phyloP scores from a whole-genome alignment of 352 stramenopile species.

The Peronospora destructor region DNA sequence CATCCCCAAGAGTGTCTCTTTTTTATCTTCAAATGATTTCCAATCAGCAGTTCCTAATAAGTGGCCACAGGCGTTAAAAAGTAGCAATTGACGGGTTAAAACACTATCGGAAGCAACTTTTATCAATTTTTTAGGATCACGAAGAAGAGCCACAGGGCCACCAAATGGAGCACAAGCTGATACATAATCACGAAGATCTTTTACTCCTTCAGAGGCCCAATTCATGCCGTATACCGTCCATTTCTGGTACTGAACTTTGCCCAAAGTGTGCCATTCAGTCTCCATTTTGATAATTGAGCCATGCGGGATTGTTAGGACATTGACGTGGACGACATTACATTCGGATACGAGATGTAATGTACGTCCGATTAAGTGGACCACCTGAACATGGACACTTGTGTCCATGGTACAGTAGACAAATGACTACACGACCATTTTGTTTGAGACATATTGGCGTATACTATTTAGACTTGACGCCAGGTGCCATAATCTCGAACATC shows the following conservation, averaged over 20 bases:
- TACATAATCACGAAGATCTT: constrained; percentile 63
- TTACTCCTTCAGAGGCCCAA: constrained; percentile 44
- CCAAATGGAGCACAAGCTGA: constrained; percentile 55
- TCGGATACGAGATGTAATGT: too few species aligned
- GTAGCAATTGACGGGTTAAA: constrained; percentile 50
- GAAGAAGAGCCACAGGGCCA: constrained; percentile 62
- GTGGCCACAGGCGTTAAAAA: constrained; percentile 71
- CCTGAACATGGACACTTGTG: not conserved
- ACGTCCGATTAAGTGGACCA: too few species aligned
- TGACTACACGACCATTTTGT: not conserved
- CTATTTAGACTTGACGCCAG: constrained; percentile 31
- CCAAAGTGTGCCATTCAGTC: constrained; percentile 78
- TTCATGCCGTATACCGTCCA: constrained; percentile 66
- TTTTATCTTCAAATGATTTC: constrained; percentile 60
- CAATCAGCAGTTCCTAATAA: constrained; percentile 57
- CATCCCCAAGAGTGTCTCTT: constrained; percentile 65
- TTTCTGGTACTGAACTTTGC: constrained; percentile 85
- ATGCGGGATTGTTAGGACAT: not conserved
- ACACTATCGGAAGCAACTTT: constrained; percentile 48
- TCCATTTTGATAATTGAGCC: constrained; percentile 31
- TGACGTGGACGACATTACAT: constrained; percentile 1
- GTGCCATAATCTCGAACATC: constrained; percentile 39
- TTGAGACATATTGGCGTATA: not conserved
- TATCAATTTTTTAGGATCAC: constrained; percentile 68
- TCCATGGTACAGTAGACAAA: constrained; percentile 1